Conservation (phyloP, 2,329 filamentous ascomycete genomes). For the Xylariales sp. region DNA sequence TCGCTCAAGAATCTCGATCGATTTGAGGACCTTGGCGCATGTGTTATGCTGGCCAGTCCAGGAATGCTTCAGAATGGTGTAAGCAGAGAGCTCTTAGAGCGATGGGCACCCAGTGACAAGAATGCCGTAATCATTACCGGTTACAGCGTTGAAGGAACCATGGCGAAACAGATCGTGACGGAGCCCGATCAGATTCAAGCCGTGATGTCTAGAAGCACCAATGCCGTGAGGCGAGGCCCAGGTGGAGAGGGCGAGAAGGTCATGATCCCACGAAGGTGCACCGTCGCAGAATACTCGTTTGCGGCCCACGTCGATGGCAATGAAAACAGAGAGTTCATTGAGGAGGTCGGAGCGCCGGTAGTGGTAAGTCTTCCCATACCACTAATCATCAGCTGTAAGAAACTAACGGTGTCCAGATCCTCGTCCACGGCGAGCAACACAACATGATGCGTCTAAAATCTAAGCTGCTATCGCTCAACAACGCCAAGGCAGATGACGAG, state of each 20-base stretch:
- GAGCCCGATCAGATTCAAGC: slow-evolving; percentile 94
- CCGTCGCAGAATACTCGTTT: slow-evolving; percentile 90
- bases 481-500: slow-evolving; percentile 68
- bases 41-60: slow-evolving; percentile 94
- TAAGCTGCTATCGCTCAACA: slow-evolving; percentile 88
- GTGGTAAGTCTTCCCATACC: slow-evolving; percentile 60
- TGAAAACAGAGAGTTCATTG: slow-evolving; percentile 95
- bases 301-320: slow-evolving; percentile 94
- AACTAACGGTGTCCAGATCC: slow-evolving; percentile 55
- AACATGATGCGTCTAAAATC: slow-evolving; percentile 98
- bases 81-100: slow-evolving; percentile 84
- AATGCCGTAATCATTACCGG: slow-evolving; percentile 99
- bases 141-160: slow-evolving; percentile 97
- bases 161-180: slow-evolving; percentile 93
- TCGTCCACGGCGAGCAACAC: slow-evolving; percentile 94
- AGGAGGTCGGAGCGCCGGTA: slow-evolving; percentile 85
- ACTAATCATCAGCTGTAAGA: slow-evolving; percentile 2
- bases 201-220: slow-evolving; percentile 75
- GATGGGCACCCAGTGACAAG: slow-evolving; percentile 93
- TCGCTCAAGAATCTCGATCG: slow-evolving; percentile 89
- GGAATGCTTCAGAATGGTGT: slow-evolving; percentile 99
- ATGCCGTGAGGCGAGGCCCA: slow-evolving; percentile 57
- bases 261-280: slow-evolving; percentile 89
- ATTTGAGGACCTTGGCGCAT: slow-evolving; percentile 92
- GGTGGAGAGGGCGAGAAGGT: slow-evolving; percentile 76